Percentiles rank a stretch among this genome's conserved stretches.
phyloP scores from a whole-genome alignment of 2,329 filamentous ascomycete species.

The Ophiostoma quercus region DNA sequence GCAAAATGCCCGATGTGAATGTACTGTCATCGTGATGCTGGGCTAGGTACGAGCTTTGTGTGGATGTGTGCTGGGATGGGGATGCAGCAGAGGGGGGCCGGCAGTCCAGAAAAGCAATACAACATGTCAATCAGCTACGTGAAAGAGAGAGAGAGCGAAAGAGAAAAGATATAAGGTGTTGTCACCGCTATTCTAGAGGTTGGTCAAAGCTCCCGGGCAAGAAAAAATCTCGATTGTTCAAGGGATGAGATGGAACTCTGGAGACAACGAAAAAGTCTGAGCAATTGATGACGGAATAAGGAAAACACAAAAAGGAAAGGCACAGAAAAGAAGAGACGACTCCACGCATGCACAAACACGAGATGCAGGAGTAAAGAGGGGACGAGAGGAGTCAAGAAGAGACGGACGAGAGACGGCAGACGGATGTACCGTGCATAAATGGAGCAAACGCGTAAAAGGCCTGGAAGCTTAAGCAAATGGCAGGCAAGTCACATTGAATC shows the following conservation, averaged over 20 bases:
- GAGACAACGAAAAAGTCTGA: background rate
- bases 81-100: slow-evolving; percentile 1
- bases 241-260: background rate
- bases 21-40: slow-evolving; percentile 8
- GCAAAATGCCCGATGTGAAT: background rate
- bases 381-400: background rate
- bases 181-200: slow-evolving; percentile 4
- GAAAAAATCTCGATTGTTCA: background rate
- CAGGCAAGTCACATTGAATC: background rate
- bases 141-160: background rate
- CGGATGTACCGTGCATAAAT: slow-evolving; percentile 9
- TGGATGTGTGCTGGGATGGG: background rate
- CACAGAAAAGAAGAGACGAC: background rate
- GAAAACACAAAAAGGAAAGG: background rate
- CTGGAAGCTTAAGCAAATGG: background rate
- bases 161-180: background rate
- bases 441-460: slow-evolving; percentile 2
- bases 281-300: background rate
- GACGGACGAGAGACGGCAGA: background rate
- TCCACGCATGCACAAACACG: slow-evolving; percentile 8
- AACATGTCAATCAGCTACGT: background rate
- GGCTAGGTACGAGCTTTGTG: background rate
- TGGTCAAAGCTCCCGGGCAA: background rate
- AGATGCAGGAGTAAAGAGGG: slow-evolving; percentile 1
- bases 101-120: background rate